phyloP scores from a whole-genome alignment of 2,329 filamentous ascomycete genomes.

The Aschersonia sp. region DNA sequence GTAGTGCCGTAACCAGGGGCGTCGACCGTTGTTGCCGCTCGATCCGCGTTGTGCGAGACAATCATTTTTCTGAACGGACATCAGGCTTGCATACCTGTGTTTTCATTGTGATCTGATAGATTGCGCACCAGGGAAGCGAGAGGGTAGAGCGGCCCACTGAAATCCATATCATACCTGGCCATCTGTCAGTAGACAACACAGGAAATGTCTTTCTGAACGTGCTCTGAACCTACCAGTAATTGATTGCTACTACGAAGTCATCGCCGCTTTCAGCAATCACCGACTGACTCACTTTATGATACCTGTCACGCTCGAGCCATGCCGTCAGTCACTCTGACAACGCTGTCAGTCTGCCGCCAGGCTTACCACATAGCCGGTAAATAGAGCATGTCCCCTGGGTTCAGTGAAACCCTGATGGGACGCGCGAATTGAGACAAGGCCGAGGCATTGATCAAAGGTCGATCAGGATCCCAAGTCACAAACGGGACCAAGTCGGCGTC shows the following conservation, averaged over 20 bases:
- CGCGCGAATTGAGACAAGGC: conserved; percentile 42
- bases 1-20: conserved; percentile 1
- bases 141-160: conserved; percentile 53
- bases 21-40: too few species aligned
- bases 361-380: conserved; percentile 64
- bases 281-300: conserved; percentile 68
- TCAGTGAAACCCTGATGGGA: conserved; percentile 52
- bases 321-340: not conserved
- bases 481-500: conserved; percentile 40
- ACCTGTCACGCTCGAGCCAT: conserved; percentile 25
- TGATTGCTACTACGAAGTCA: conserved; percentile 60
- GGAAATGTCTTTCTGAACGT: not conserved
- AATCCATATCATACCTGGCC: conserved; percentile 66
- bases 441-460: conserved; percentile 32
- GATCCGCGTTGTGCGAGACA: too few species aligned
- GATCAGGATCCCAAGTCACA: conserved; percentile 62
- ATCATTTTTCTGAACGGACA: too few species aligned
- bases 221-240: conserved; percentile 53
- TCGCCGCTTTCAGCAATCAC: conserved; percentile 51
- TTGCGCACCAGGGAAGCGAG: conserved; percentile 38
- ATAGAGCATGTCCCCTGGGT: conserved; percentile 69
- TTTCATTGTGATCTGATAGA: conserved; percentile 8
- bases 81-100: too few species aligned
- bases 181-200: conserved; percentile 1
- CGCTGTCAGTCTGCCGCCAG: not conserved